Evolutionary conservation across 345 rosid species (phyloP).

Genomic region (Ceriops decandra): DNA sequence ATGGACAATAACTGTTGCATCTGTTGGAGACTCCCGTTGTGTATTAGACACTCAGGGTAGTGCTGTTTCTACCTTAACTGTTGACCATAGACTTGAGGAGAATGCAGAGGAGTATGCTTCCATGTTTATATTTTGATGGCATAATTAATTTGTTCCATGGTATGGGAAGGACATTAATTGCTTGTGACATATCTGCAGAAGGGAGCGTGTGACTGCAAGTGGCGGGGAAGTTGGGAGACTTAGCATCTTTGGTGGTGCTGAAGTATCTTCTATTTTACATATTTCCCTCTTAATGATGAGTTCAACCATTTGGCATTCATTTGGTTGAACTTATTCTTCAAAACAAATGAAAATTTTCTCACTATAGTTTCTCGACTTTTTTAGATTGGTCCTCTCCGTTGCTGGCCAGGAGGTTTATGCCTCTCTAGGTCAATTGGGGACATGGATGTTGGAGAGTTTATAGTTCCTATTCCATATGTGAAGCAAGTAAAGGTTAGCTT

Average conservation of each 20-base stretch:
- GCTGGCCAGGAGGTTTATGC: conserved; percentile 95
- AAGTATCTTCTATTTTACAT: conserved; percentile 37
- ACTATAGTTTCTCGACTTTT: background rate
- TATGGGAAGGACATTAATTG: conserved; percentile 1
- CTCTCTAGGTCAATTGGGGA: conserved; percentile 97
- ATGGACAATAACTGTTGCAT: conserved; percentile 92
- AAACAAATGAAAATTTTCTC: background rate
- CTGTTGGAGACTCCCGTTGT: conserved; percentile 93
- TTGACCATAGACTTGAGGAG: conserved; percentile 89
- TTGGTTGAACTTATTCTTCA: background rate
- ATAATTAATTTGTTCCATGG: conserved; percentile 4
- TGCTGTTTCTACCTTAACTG: conserved; percentile 61
- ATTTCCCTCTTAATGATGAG: background rate
- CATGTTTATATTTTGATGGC: conserved; percentile 8
- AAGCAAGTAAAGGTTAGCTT: conserved; percentile 81
- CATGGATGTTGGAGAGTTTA: conserved; percentile 90
- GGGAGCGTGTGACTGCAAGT: conserved; percentile 85
- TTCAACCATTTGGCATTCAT: background rate
- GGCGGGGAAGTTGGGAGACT: conserved; percentile 99
- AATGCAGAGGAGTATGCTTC: conserved; percentile 69
- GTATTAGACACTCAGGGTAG: conserved; percentile 73
- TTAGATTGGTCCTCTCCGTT: conserved; percentile 82
- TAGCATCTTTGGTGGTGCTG: conserved; percentile 71
- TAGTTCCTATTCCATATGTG: conserved; percentile 82
- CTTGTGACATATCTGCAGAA: conserved; percentile 41